Percentiles rank a stretch among this genome's conserved stretches.
Evolutionary conservation across 225 moss, liverwort and hornwort genomes (phyloP).

Genomic region (Physcomitrellopsis africana): DNA sequence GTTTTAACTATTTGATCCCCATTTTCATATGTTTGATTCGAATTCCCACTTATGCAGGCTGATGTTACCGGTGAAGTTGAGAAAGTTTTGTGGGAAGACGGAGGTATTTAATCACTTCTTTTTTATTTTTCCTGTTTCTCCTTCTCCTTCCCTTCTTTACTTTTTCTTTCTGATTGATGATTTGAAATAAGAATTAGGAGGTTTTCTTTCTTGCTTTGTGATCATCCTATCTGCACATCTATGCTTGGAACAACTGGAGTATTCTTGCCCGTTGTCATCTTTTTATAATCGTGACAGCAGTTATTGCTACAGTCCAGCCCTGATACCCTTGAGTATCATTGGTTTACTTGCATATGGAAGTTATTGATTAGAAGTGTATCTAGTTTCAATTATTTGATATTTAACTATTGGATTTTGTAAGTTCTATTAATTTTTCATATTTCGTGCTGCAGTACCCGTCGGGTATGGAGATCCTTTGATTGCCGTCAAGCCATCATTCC

Average conservation of each 20-base stretch:
- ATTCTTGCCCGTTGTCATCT: not conserved
- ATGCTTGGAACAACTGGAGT: not conserved
- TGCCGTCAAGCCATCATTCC: constrained; percentile 89
- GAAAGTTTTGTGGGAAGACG: constrained; percentile 66
- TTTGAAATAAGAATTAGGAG: not conserved
- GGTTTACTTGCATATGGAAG: not conserved
- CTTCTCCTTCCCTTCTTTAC: no score
- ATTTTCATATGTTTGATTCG: not conserved
- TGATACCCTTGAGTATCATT: not conserved
- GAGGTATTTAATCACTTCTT: constrained; percentile 44
- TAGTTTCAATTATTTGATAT: not conserved
- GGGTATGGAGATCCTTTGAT: constrained; percentile 98
- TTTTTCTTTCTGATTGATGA: not conserved
- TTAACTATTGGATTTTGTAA: not conserved
- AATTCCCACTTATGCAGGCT: constrained; percentile 43
- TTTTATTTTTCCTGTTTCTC: not conserved
- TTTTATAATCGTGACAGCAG: not conserved
- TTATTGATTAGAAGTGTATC: no score
- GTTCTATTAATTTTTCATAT: not conserved
- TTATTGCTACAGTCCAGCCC: not conserved
- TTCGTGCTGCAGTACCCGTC: constrained; percentile 78
- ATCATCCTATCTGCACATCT: constrained; percentile 5
- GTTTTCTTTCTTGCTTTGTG: constrained; percentile 8
- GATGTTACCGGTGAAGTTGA: constrained; percentile 67
- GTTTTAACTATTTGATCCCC: not conserved